A percentile compares a stretch with the other conserved stretches of the same genome.
Conservation (phyloP, 2,329 filamentous ascomycete genomes). For the Lecanicillium sp. region DNA sequence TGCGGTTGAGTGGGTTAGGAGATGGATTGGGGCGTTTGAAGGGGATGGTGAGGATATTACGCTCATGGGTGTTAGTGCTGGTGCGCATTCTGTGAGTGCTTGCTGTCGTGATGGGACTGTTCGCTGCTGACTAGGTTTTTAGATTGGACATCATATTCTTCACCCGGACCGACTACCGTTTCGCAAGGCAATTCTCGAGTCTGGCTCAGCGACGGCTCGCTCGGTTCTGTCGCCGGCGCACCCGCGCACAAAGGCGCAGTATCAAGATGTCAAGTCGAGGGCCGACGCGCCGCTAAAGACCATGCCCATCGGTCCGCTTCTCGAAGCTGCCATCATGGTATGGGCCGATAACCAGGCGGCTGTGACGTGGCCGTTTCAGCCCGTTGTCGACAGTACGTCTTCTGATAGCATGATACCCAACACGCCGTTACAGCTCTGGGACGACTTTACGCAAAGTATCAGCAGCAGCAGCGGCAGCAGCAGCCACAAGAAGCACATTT, state of each 20-base stretch:
- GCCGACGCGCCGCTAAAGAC: constrained; percentile 25
- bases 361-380: constrained; percentile 59
- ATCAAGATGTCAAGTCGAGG: constrained; percentile 19
- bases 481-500: constrained; percentile 23
- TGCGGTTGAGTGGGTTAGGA: constrained; percentile 51
- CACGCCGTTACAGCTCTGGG: constrained; percentile 53
- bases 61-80: constrained; percentile 54
- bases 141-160: constrained; percentile 64
- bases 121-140: constrained; percentile 1
- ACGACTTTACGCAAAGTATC: constrained; percentile 31
- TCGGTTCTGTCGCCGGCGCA: constrained; percentile 46
- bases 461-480: constrained; percentile 19
- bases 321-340: constrained; percentile 35
- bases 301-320: constrained; percentile 42
- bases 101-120: too few species aligned
- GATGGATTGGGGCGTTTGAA: constrained; percentile 53
- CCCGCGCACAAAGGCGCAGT: constrained; percentile 48
- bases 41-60: constrained; percentile 52
- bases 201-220: constrained; percentile 47
- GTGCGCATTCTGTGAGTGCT: constrained; percentile 55
- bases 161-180: constrained; percentile 38
- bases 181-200: constrained; percentile 48
- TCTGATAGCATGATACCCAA: constrained; percentile 44
- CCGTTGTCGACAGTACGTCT: constrained; percentile 49
- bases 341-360: constrained; percentile 34